Base-by-base conservation (phyloP, 805 yeast genomes). In the Priceomyces haplophilus region DNA sequence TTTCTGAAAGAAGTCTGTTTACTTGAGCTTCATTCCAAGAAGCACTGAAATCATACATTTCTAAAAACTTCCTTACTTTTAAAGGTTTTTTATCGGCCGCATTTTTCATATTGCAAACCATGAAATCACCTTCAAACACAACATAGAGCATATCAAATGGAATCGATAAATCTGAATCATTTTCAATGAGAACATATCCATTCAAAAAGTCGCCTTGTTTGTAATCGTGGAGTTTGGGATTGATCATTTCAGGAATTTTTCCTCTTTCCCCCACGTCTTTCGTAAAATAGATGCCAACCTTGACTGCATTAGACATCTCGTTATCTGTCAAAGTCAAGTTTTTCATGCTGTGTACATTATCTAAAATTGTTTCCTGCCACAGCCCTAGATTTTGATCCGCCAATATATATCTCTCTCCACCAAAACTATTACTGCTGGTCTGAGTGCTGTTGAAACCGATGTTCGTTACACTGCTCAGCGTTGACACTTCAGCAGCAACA, bases 171-270 rank as follows among this genome's bases (percentile, higher is more conserved):
- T 55, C 40, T 1, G 76, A 58, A 5, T 51, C 61, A 51, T 79
- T 80, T 40, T 65, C 61, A 16, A 79, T 63, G 0, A 58, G 49
- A 6, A 75, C 61, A 50, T 73, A 78, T 0, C 91, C 91, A 52
- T 78, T 73, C 11, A 84, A 67, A 16, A 69, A 68, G 54, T 83
- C 89, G n/a, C 88, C 88, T 10, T 83, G 81, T 15, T 77, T 77
- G 54, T 76, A 84, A 55, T 81, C 86, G 47, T 49, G 58, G 18
- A 54, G 43, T 43, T 61, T 57, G 6, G 64, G 61, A 41, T 67
- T 64, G 4, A 68, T 59, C 19, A 50, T 45, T 24, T 50, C 58
- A 3, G 68, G 69, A 1, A 30, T 41, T 39, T 52, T 47, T 4
- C 65, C 65, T 2, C 48, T 20, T 33, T 56, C 50, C 18, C 71